A percentile compares a stretch with the other conserved stretches of the same genome.
Conservation (phyloP, 2,329 filamentous ascomycete species). For the Massarina eburnea region DNA sequence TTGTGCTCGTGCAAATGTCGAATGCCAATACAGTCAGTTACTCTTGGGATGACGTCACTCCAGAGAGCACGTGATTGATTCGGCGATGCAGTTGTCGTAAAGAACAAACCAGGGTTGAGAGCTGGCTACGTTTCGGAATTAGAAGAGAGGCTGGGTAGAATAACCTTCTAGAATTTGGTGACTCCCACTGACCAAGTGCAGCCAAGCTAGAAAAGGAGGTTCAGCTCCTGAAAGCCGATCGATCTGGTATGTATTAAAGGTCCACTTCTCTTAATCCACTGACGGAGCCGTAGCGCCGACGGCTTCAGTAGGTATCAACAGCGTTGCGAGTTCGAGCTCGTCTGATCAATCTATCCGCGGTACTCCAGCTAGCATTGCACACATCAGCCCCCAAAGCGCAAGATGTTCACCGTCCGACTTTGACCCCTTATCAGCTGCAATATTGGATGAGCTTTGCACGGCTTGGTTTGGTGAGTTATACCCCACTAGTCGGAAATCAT, state of each 20-base stretch:
- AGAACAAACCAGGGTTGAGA: constrained; percentile 41
- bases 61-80: constrained; percentile 3
- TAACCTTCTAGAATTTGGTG: not conserved
- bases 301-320: constrained; percentile 3
- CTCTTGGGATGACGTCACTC: not conserved
- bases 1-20: constrained; percentile 18
- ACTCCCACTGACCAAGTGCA: not conserved
- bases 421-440: constrained; percentile 13
- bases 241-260: constrained; percentile 4
- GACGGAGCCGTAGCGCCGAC: not conserved
- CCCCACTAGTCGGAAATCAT: not conserved
- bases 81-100: constrained; percentile 6
- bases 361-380: constrained; percentile 6
- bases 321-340: constrained; percentile 7
- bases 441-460: constrained; percentile 26
- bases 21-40: constrained; percentile 24
- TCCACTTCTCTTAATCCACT: not conserved
- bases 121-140: constrained; percentile 47
- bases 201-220: constrained; percentile 23
- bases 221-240: constrained; percentile 16
- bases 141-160: constrained; percentile 39
- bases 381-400: constrained; percentile 5
- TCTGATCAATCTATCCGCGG: constrained; percentile 6
- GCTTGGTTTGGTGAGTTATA: constrained; percentile 33
- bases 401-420: constrained; percentile 12